Conservation (phyloP, 129 eudicot species). For the Lactuca saligna region DNA sequence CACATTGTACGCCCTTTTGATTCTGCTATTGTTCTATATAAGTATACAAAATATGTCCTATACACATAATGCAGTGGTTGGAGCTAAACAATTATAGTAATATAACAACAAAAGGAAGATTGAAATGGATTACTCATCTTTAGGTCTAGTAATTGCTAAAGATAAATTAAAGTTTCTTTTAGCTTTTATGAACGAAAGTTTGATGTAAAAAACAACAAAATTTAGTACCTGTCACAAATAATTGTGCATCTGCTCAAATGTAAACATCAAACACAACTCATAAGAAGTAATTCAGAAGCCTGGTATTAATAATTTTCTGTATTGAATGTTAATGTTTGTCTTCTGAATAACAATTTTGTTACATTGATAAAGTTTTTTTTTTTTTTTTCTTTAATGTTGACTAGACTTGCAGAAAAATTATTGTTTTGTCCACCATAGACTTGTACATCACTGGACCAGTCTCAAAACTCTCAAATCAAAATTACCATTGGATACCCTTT, state of each 20-base stretch:
- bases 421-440: conserved; percentile 5
- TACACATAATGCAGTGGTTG: conserved; percentile 30
- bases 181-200: conserved; percentile 12
- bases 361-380: no score
- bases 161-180: conserved; percentile 16
- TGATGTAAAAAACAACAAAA: conserved; percentile 1
- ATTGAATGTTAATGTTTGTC: neutral
- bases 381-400: neutral
- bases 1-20: conserved; percentile 13
- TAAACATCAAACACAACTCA: conserved; percentile 7
- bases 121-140: conserved; percentile 8
- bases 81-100: conserved; percentile 23
- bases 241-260: conserved; percentile 21
- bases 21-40: conserved; percentile 11
- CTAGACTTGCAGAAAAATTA: conserved; percentile 10
- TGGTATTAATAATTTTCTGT: neutral
- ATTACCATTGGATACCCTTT: conserved; percentile 4
- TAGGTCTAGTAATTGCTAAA: conserved; percentile 20
- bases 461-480: no score
- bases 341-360: no score
- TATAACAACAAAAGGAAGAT: conserved; percentile 14
- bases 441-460: conserved; percentile 18
- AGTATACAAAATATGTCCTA: neutral
- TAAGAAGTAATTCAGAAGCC: neutral
- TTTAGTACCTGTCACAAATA: conserved; percentile 22